Evolutionary conservation across 768 basidiomycete genomes (phyloP).

Genomic region (Mycena chlorophos): DNA sequence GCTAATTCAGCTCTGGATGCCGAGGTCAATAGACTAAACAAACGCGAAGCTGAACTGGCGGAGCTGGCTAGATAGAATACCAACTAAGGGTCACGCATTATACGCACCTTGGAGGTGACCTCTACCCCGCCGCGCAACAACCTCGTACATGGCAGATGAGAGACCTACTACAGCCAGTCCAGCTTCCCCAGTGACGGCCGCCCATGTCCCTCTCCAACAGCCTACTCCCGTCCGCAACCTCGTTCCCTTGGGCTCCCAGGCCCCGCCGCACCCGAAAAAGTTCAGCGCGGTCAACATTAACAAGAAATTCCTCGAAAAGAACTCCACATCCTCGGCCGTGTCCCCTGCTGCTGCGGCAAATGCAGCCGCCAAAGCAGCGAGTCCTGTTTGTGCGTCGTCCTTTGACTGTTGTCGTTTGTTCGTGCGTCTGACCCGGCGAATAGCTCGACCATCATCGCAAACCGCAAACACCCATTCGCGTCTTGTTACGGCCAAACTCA

Average conservation of each 20-base stretch:
- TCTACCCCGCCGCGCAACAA: not conserved
- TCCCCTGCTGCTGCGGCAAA: conserved; percentile 45
- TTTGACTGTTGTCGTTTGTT: conserved; percentile 9
- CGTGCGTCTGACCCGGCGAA: conserved; percentile 18
- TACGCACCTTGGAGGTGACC: too few species aligned
- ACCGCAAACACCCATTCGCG: conserved; percentile 66
- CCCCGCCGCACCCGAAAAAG: conserved; percentile 69
- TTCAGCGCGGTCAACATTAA: conserved; percentile 91
- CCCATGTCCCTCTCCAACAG: conserved; percentile 7
- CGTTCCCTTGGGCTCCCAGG: conserved; percentile 45
- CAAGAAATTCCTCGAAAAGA: conserved; percentile 96
- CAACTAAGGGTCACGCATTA: not conserved
- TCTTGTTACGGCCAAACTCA: conserved; percentile 85
- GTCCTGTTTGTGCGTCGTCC: conserved; percentile 49
- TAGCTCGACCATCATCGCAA: conserved; percentile 61
- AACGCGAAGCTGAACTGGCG: conserved; percentile 60
- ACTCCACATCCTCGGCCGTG: conserved; percentile 56
- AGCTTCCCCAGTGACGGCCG: conserved; percentile 42
- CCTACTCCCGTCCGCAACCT: conserved; percentile 40
- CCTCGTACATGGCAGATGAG: conserved; percentile 70
- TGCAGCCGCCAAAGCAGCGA: conserved; percentile 49
- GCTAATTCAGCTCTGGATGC: conserved; percentile 87
- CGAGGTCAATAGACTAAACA: conserved; percentile 66
- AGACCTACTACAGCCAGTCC: conserved; percentile 48
- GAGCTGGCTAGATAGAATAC: not conserved